Evolutionary conservation across 1,139 yeast genomes (phyloP).

Genomic region (Protomyces inouyei): DNA sequence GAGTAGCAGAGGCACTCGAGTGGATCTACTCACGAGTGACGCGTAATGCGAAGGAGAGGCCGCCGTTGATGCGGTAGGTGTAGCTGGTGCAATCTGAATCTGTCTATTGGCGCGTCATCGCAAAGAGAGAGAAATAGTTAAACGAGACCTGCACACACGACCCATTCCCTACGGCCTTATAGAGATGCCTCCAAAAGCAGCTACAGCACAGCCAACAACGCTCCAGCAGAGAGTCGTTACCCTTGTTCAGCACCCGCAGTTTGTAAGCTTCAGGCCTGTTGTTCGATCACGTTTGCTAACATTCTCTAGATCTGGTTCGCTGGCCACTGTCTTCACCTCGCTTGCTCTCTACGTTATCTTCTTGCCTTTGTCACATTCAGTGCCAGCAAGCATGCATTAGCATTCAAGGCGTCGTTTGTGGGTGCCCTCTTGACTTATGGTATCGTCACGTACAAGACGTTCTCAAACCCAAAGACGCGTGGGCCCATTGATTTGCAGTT

Average conservation of each 20-base stretch:
- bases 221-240: not conserved
- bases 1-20: constrained; percentile 77
- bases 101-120: not conserved
- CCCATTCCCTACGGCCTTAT: not conserved
- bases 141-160: not conserved
- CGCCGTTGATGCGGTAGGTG: constrained; percentile 47
- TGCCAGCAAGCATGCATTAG: constrained; percentile 40
- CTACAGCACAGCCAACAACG: not conserved
- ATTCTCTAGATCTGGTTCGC: constrained; percentile 35
- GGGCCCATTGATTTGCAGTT: constrained; percentile 15
- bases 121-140: not conserved
- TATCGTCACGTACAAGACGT: constrained; percentile 60
- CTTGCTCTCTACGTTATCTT: constrained; percentile 52
- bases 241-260: not conserved
- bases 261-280: not conserved
- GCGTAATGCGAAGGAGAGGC: constrained; percentile 68
- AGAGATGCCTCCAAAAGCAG: not conserved
- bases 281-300: not conserved
- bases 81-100: not conserved
- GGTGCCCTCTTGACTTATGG: constrained; percentile 74
- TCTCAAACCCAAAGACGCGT: constrained; percentile 17
- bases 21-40: constrained; percentile 78
- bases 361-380: constrained; percentile 45
- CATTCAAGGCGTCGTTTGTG: constrained; percentile 59
- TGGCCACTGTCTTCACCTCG: constrained; percentile 68